Evolutionary conservation across 2,329 filamentous ascomycete genomes (phyloP).

Genomic region (Apiospora hydei): DNA sequence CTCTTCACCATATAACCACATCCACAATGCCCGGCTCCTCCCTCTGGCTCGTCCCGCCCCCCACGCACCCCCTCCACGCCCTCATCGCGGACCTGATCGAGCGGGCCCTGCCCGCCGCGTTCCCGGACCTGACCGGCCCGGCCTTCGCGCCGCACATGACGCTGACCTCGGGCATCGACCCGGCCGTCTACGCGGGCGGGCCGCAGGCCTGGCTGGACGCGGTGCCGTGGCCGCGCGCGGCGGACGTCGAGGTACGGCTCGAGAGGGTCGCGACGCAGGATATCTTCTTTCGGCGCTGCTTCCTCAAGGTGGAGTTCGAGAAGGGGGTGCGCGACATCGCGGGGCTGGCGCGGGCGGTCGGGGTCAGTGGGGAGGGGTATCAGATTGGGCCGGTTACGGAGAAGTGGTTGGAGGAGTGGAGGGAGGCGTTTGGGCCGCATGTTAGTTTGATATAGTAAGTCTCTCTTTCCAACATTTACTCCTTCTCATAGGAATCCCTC

Average conservation of each 20-base stretch:
- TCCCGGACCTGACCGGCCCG: constrained; percentile 34
- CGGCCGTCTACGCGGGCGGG: constrained; percentile 32
- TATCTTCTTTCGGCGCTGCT: constrained; percentile 41
- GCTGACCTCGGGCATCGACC: constrained; percentile 39
- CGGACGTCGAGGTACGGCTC: constrained; percentile 32
- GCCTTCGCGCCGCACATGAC: constrained; percentile 42
- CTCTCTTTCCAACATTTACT: background rate
- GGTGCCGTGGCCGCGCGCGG: constrained; percentile 31
- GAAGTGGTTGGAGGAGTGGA: constrained; percentile 40
- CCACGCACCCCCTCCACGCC: constrained; percentile 35
- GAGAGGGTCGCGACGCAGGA: constrained; percentile 36
- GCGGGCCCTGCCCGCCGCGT: constrained; percentile 35
- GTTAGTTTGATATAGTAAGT: constrained; percentile 45
- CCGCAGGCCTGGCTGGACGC: constrained; percentile 42
- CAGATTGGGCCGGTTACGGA: constrained; percentile 24
- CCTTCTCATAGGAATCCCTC: too few species aligned
- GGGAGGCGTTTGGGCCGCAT: constrained; percentile 40
- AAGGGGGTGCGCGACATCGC: constrained; percentile 28
- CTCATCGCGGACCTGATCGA: constrained; percentile 23
- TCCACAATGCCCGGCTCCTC: constrained; percentile 41
- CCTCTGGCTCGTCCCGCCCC: constrained; percentile 42
- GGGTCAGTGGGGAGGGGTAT: constrained; percentile 36
- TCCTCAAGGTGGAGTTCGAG: constrained; percentile 35
- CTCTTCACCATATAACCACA: background rate
- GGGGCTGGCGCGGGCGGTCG: constrained; percentile 36